Evolutionary conservation across 1,139 yeast species (phyloP).

Genomic region (Candida glucosophila): DNA sequence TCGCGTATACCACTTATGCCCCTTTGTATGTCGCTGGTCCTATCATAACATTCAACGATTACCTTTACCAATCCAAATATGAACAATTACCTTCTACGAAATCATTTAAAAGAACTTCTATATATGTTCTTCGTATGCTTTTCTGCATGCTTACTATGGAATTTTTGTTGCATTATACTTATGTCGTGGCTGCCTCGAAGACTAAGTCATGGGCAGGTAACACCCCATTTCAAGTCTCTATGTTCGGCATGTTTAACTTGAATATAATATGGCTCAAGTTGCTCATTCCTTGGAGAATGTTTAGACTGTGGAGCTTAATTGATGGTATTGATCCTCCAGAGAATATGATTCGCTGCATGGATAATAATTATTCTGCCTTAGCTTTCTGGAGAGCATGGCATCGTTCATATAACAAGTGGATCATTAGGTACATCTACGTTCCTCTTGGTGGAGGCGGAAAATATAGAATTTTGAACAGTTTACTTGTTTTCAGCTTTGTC

Average conservation of each 20-base stretch:
- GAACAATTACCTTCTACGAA: constrained; percentile 33
- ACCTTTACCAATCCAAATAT: constrained; percentile 58
- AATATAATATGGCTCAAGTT: constrained; percentile 89
- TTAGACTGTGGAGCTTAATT: constrained; percentile 82
- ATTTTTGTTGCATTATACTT: constrained; percentile 73
- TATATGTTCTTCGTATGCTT: constrained; percentile 59
- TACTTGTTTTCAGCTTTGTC: constrained; percentile 91
- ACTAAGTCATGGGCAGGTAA: constrained; percentile 87
- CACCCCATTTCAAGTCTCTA: constrained; percentile 85
- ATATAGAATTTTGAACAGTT: constrained; percentile 60
- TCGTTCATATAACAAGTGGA: constrained; percentile 86
- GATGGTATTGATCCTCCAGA: constrained; percentile 97
- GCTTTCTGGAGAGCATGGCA: constrained; percentile 99
- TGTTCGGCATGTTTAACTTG: constrained; percentile 87
- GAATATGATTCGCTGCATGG: constrained; percentile 94
- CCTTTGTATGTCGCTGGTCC: constrained; percentile 97
- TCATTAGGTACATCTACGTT: constrained; percentile 69
- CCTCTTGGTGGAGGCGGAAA: constrained; percentile 80
- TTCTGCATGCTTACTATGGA: constrained; percentile 86
- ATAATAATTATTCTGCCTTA: constrained; percentile 83
- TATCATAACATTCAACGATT: constrained; percentile 85
- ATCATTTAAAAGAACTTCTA: constrained; percentile 37
- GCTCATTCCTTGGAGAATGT: constrained; percentile 91
- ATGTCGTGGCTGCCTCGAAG: constrained; percentile 87
- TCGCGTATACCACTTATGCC: constrained; percentile 73